phyloP scores from a whole-genome alignment of 441 rosid genomes.

The Populus tomentosa region DNA sequence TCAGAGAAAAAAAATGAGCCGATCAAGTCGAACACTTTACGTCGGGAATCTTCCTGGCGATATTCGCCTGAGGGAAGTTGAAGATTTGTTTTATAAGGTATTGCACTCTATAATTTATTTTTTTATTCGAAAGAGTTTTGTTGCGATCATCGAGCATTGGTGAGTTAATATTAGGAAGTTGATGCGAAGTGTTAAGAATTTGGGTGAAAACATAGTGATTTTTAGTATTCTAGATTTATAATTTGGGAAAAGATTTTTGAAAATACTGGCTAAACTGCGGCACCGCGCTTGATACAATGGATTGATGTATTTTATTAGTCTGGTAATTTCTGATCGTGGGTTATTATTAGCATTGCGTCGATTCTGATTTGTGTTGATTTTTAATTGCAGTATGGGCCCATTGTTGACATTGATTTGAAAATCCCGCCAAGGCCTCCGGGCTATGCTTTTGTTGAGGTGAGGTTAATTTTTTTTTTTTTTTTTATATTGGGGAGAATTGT shows the following conservation, averaged over 20 bases:
- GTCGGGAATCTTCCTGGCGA: slow-evolving; percentile 92
- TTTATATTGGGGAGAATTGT: neutral
- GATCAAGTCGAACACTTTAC: slow-evolving; percentile 70
- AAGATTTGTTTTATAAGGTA: slow-evolving; percentile 90
- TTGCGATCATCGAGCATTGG: neutral
- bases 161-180: neutral
- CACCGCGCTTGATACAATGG: neutral
- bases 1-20: slow-evolving; percentile 50
- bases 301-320: neutral
- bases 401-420: slow-evolving; percentile 88
- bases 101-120: neutral
- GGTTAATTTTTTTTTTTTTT: neutral
- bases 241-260: neutral
- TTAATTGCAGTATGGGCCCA: slow-evolving; percentile 70
- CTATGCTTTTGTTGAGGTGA: slow-evolving; percentile 94
- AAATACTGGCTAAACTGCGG: neutral
- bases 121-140: neutral
- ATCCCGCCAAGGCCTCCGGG: slow-evolving; percentile 96
- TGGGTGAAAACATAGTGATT: neutral
- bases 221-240: neutral
- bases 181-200: neutral
- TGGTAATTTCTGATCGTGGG: neutral
- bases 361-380: neutral
- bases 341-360: neutral
- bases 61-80: slow-evolving; percentile 70